A percentile compares a stretch with the other conserved stretches of the same genome.
phyloP scores from a whole-genome alignment of 805 yeast species.

The Saturnispora serradocipensis region DNA sequence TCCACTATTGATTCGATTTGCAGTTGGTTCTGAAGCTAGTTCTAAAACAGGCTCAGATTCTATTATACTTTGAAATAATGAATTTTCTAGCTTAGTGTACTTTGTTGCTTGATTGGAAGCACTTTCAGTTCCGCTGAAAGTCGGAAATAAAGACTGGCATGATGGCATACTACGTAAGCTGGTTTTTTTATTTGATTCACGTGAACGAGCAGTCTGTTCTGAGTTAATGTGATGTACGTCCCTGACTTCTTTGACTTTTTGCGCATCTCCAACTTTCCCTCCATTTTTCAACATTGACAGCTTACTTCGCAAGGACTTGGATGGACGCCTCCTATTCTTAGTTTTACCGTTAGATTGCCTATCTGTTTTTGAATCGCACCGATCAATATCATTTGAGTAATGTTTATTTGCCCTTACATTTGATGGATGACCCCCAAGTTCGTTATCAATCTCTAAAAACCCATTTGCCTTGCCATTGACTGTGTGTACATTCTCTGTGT shows the following conservation, averaged over 20 bases:
- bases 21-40: background rate
- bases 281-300: background rate
- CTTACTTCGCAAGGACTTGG: background rate
- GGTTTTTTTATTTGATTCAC: background rate
- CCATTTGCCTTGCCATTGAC: background rate
- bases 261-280: background rate
- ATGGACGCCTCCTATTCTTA: background rate
- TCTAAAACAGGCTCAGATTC: background rate
- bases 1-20: background rate
- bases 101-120: background rate
- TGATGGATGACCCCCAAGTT: background rate
- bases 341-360: background rate
- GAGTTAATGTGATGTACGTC: background rate
- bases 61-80: background rate
- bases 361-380: background rate
- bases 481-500: background rate
- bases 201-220: background rate
- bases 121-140: background rate
- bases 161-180: background rate
- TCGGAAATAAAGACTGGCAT: background rate
- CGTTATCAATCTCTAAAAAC: background rate
- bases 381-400: background rate
- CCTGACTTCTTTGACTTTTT: background rate
- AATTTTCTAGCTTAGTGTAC: background rate
- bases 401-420: background rate